These are phyloP conservation scores for Candida multigemmis DNA, from an alignment of 805 yeast genomes.

Conservation along the genomic window DNA sequence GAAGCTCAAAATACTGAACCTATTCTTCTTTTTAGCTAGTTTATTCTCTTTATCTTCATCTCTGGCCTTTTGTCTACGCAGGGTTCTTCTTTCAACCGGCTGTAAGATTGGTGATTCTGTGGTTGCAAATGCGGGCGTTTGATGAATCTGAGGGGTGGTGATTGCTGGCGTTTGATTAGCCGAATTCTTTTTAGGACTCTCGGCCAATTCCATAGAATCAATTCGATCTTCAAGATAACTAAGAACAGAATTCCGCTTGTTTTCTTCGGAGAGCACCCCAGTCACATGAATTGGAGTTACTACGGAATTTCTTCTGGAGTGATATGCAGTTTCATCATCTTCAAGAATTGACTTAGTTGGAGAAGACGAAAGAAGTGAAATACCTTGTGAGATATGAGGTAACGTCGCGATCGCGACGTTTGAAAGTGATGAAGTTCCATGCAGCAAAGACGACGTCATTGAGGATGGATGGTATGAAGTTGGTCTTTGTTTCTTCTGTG, in stretches of 20 bases:
- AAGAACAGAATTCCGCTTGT: slow-evolving; percentile 29
- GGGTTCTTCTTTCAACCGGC: not conserved
- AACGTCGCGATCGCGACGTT: no score
- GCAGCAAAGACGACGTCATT: slow-evolving; percentile 19
- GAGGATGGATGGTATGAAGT: slow-evolving; percentile 75
- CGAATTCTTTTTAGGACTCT: slow-evolving; percentile 6
- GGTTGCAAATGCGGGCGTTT: slow-evolving; percentile 17
- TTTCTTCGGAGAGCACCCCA: slow-evolving; percentile 25
- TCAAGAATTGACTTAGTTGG: slow-evolving; percentile 1
- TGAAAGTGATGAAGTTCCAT: no score
- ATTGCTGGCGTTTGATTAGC: not conserved
- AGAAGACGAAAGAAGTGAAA: slow-evolving; percentile 6
- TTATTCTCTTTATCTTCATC: slow-evolving; percentile 9
- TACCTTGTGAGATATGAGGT: no score
- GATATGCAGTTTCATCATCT: slow-evolving; percentile 3
- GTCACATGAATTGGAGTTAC: slow-evolving; percentile 36
- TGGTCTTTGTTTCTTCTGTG: slow-evolving; percentile 66
- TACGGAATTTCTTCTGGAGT: slow-evolving; percentile 26
- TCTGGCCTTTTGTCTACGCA: slow-evolving; percentile 2
- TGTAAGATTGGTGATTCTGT: slow-evolving; percentile 7
- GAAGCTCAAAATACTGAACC: slow-evolving; percentile 36
- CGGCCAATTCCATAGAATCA: slow-evolving; percentile 29
- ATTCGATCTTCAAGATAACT: slow-evolving; percentile 36
- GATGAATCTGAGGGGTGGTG: slow-evolving; percentile 21
- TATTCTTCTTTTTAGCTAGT: slow-evolving; percentile 23